Evolutionary conservation across 73 alveolate species (phyloP), one percentile per base, ranked within the genome.

Genomic region (Stentor roeselii): DNA sequence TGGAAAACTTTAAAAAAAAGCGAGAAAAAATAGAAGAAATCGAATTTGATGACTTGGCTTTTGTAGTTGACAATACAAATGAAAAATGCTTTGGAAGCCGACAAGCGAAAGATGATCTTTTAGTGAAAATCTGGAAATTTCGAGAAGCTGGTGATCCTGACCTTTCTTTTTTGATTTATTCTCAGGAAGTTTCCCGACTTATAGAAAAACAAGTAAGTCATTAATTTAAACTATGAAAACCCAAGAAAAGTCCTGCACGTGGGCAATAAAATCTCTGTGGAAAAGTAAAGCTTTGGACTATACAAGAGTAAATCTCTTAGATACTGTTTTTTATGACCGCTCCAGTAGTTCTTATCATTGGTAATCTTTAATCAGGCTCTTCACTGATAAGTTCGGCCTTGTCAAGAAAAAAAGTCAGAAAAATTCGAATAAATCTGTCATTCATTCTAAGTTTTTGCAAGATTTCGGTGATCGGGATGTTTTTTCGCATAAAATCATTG

Each of bases 361-460:
- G 80, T 67, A 21, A 2, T 27, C 37, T 30, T 30, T 27, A 21
- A 67, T 21, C 11, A 21, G 80, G 80, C 41, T 67, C 50, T 67
- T 67, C 41, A 67, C 80, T 67, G 80, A 67, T 67, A 67, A 67
- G 80, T 11, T 1, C 41, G 80, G 80, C 0, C n/a, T 67, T 32
- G 80, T 67, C 0, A 67, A 67, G 37, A 67, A 67, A 32, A 67
- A 67, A 67, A 67, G 41, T 11, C 37, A 21, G 34, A n/a, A n/a
- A 30, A 67, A 67, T 67, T 67, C 80, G 27, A 67, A 36, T 27
- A 67, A 21, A 21, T 36, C 21, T 32, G 41, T 67, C 15, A 67
- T 67, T 32, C 11, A 15, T 27, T 36, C 50, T 2, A 67, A 67
- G 41, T 67, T 67, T 67, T 40, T 67, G 15, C n/a, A 27, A 67